Evolutionary conservation across 2,329 filamentous ascomycete genomes (phyloP).

Genomic region (Chaetomium globosum): DNA sequence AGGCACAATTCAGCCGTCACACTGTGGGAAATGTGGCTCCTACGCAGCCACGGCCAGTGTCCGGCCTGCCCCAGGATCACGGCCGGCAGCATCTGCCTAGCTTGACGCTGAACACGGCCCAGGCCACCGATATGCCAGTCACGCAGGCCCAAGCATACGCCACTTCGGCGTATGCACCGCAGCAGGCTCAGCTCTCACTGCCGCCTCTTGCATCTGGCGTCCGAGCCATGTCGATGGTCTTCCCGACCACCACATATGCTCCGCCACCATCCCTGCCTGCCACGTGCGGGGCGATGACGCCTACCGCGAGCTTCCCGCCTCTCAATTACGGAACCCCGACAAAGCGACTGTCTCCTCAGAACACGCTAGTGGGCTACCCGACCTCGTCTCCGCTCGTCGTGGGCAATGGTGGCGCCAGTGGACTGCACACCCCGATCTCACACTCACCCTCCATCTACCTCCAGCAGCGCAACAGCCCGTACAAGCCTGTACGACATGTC

Average conservation of each 20-base stretch:
- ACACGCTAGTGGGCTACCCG: conserved; percentile 53
- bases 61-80: conserved; percentile 38
- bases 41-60: conserved; percentile 49
- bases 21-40: background rate
- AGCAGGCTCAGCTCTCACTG: conserved; percentile 57
- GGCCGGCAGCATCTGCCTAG: conserved; percentile 69
- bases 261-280: conserved; percentile 42
- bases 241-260: conserved; percentile 56
- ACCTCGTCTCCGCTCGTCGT: conserved; percentile 70
- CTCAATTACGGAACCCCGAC: conserved; percentile 54
- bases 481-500: conserved; percentile 85
- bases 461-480: conserved; percentile 86
- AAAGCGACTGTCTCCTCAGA: conserved; percentile 57
- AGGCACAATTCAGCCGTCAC: conserved; percentile 2
- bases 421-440: conserved; percentile 65
- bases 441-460: conserved; percentile 87
- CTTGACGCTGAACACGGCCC: conserved; percentile 64
- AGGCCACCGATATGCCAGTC: conserved; percentile 29
- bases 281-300: conserved; percentile 42
- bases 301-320: conserved; percentile 42
- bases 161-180: conserved; percentile 46
- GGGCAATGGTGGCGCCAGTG: conserved; percentile 34
- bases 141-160: conserved; percentile 41
- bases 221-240: conserved; percentile 78
- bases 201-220: conserved; percentile 63